phyloP scores from a whole-genome alignment of 2,329 filamentous ascomycete genomes.

The Diaporthe citrichinensis region DNA sequence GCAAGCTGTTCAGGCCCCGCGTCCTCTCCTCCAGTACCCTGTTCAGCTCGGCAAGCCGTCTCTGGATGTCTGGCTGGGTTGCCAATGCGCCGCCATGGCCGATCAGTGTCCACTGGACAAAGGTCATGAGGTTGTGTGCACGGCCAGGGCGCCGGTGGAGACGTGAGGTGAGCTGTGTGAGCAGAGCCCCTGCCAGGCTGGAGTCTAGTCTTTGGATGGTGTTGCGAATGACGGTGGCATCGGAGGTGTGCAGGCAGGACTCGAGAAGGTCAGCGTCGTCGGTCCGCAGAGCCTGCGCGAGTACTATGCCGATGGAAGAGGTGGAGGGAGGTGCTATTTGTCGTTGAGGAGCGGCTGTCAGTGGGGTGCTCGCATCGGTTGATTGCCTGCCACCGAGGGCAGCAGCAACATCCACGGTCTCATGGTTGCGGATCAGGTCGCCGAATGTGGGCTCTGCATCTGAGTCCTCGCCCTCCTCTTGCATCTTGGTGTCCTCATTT shows the following conservation, averaged over 20 bases:
- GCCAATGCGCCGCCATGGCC: slow-evolving; percentile 93
- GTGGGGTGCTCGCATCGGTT: slow-evolving; percentile 46
- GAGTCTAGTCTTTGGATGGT: slow-evolving; percentile 95
- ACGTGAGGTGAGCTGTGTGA: slow-evolving; percentile 88
- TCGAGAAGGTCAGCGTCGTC: slow-evolving; percentile 93
- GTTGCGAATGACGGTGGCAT: slow-evolving; percentile 82
- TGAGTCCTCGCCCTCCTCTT: slow-evolving; percentile 61
- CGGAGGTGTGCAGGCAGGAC: slow-evolving; percentile 87
- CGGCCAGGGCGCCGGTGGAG: slow-evolving; percentile 90
- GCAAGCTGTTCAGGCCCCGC: slow-evolving; percentile 82
- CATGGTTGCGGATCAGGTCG: slow-evolving; percentile 82
- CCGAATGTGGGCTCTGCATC: slow-evolving; percentile 81
- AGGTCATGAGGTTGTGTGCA: slow-evolving; percentile 90
- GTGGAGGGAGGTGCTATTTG: slow-evolving; percentile 75
- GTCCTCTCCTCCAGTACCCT: slow-evolving; percentile 90
- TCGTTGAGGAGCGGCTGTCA: slow-evolving; percentile 56
- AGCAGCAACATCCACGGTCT: slow-evolving; percentile 82
- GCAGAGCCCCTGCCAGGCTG: slow-evolving; percentile 81
- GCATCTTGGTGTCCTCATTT: slow-evolving; percentile 38
- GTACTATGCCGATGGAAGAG: slow-evolving; percentile 90
- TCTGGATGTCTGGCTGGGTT: slow-evolving; percentile 85
- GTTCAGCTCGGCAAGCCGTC: slow-evolving; percentile 83
- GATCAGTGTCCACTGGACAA: slow-evolving; percentile 96
- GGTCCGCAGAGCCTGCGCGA: slow-evolving; percentile 91
- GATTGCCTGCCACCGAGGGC: slow-evolving; percentile 62